Percentiles rank a stretch among this genome's conserved stretches.
Conservation (phyloP, 129 eudicot genomes). For the Flaveria trinervia region DNA sequence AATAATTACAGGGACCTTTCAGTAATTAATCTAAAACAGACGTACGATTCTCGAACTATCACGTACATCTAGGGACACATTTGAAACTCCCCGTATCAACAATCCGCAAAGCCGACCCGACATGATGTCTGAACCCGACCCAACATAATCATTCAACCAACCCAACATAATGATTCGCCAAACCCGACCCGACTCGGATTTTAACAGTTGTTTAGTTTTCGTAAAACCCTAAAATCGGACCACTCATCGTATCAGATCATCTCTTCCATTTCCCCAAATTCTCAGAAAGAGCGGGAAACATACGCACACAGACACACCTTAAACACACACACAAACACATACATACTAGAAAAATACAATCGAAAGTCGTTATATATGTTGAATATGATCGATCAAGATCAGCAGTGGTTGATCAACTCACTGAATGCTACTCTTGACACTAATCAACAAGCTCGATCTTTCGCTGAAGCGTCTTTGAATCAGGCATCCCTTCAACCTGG, state of each 20-base stretch:
- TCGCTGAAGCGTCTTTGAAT: conserved; percentile 73
- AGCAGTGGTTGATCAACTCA: conserved; percentile 85
- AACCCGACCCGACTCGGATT: conserved; percentile 13
- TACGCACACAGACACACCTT: conserved; percentile 32
- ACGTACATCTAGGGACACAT: not conserved
- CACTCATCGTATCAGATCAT: conserved; percentile 29
- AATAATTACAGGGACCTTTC: not conserved
- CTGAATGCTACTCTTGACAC: conserved; percentile 89
- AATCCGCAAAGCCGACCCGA: not conserved
- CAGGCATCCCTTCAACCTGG: conserved; percentile 93
- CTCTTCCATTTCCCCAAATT: conserved; percentile 36
- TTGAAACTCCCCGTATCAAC: not conserved
- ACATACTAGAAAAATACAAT: conserved; percentile 15
- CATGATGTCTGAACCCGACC: not conserved
- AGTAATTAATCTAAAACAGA: not conserved
- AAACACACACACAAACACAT: conserved; percentile 32
- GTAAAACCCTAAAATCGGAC: conserved; percentile 40
- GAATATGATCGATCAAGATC: conserved; percentile 68
- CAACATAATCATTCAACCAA: not conserved
- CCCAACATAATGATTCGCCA: not conserved
- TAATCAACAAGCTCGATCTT: conserved; percentile 76
- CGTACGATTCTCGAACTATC: not conserved
- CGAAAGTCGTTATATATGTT: conserved; percentile 13
- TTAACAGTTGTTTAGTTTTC: conserved; percentile 5
- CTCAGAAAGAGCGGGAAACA: conserved; percentile 49